These are phyloP conservation scores for Botrytis pseudocinerea DNA, from an alignment of 2,329 filamentous ascomycete genomes.

Conservation along the genomic window DNA sequence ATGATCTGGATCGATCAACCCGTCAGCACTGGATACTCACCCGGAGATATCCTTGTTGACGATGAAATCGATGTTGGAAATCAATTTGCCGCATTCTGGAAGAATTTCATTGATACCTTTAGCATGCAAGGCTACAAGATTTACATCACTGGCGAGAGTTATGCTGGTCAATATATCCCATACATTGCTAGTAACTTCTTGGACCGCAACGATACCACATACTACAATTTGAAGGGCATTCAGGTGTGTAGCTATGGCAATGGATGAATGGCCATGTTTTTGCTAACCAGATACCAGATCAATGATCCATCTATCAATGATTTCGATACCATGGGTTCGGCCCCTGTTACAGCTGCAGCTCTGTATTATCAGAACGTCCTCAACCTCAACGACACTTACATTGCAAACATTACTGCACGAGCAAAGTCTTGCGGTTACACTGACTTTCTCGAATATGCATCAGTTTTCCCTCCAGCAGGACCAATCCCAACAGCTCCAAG, in stretches of 20 bases:
- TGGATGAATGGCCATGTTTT: too few relatives aligned
- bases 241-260: constrained; percentile 39
- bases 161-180: constrained; percentile 51
- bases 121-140: constrained; percentile 56
- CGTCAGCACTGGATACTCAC: constrained; percentile 51
- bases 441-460: constrained; percentile 49
- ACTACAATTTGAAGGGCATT: constrained; percentile 60
- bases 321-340: constrained; percentile 38
- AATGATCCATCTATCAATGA: constrained; percentile 56
- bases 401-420: constrained; percentile 47
- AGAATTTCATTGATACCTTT: constrained; percentile 63
- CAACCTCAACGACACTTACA: constrained; percentile 53
- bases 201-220: constrained; percentile 50
- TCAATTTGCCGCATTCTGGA: constrained; percentile 62
- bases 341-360: constrained; percentile 51
- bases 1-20: constrained; percentile 39
- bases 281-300: constrained; percentile 41
- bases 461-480: constrained; percentile 59
- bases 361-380: constrained; percentile 53
- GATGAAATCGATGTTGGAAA: constrained; percentile 54
- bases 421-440: constrained; percentile 54
- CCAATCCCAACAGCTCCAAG: constrained; percentile 48
- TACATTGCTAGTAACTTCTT: constrained; percentile 55
- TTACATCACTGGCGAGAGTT: constrained; percentile 66
- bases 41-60: constrained; percentile 53